Evolutionary conservation across 768 basidiomycete species (phyloP).

Genomic region (Kwoniella dejecticola): DNA sequence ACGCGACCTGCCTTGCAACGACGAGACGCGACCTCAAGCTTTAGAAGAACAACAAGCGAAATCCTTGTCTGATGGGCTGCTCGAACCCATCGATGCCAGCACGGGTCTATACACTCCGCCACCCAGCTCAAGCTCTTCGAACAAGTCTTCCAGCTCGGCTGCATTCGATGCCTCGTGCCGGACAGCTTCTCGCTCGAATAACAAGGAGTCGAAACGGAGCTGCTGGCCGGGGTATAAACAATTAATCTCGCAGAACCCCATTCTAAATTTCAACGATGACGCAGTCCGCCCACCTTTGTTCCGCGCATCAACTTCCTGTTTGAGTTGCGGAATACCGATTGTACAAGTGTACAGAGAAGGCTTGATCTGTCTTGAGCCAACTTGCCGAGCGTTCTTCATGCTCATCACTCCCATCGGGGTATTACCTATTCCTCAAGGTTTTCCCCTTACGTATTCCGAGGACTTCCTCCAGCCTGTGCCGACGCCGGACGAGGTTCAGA

Average conservation of each 20-base stretch:
- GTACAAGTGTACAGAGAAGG: constrained; percentile 34
- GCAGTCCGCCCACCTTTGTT: background rate
- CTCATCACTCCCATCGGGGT: constrained; percentile 18
- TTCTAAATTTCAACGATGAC: background rate
- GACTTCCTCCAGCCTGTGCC: constrained; percentile 16
- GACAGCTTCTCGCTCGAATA: background rate
- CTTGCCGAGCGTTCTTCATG: constrained; percentile 35
- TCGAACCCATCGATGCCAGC: background rate
- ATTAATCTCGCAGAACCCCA: too few species aligned
- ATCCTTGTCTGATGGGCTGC: too few species aligned
- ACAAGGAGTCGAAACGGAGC: too few species aligned
- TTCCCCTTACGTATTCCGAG: constrained; percentile 19
- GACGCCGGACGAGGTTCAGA: constrained; percentile 6
- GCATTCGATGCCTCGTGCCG: background rate
- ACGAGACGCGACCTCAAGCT: too few species aligned
- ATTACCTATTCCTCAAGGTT: constrained; percentile 33
- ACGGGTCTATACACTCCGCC: background rate
- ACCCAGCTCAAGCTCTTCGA: background rate
- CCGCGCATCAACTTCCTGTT: background rate
- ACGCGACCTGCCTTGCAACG: too few species aligned
- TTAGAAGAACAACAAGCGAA: too few species aligned
- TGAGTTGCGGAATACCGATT: constrained; percentile 19
- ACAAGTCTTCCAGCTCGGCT: background rate
- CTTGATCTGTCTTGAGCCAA: constrained; percentile 31
- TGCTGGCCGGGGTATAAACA: too few species aligned